Conservation (phyloP, 257 asterid species). For the Fraxinus quadrangulata region DNA sequence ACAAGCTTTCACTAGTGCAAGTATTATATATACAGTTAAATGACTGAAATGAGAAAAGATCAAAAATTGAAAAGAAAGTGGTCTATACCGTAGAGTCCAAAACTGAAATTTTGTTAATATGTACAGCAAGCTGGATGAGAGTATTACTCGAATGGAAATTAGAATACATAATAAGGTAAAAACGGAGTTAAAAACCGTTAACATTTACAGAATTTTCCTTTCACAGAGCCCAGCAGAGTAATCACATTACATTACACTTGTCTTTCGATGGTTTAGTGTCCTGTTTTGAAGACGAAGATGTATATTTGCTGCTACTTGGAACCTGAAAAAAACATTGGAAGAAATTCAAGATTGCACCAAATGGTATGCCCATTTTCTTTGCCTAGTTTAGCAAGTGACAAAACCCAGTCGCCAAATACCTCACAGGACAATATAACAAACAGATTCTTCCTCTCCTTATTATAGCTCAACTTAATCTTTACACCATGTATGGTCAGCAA, state of each 20-base stretch:
- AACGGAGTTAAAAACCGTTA: constrained; percentile 15
- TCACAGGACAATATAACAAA: not conserved
- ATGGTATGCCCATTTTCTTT: not conserved
- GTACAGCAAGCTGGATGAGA: not conserved
- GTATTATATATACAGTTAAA: too few species aligned
- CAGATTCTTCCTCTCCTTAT: not conserved
- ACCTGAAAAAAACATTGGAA: constrained; percentile 45
- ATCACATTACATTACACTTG: constrained; percentile 67
- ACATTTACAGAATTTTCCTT: constrained; percentile 15
- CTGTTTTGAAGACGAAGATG: constrained; percentile 53
- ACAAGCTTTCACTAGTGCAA: too few species aligned
- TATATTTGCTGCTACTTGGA: constrained; percentile 48
- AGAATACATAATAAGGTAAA: not conserved
- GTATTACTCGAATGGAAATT: not conserved
- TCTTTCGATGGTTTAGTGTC: constrained; percentile 73
- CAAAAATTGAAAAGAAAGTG: not conserved
- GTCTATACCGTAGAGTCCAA: not conserved
- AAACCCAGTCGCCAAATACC: too few species aligned
- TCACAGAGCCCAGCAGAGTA: not conserved
- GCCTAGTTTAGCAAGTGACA: too few species aligned
- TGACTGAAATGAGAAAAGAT: not conserved
- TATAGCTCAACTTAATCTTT: too few species aligned
- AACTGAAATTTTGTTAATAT: not conserved
- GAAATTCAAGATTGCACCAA: not conserved
- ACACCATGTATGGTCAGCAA: too few species aligned